Conservation (phyloP, 2,329 filamentous ascomycete species). For the Gaeumannomyces tritici region DNA sequence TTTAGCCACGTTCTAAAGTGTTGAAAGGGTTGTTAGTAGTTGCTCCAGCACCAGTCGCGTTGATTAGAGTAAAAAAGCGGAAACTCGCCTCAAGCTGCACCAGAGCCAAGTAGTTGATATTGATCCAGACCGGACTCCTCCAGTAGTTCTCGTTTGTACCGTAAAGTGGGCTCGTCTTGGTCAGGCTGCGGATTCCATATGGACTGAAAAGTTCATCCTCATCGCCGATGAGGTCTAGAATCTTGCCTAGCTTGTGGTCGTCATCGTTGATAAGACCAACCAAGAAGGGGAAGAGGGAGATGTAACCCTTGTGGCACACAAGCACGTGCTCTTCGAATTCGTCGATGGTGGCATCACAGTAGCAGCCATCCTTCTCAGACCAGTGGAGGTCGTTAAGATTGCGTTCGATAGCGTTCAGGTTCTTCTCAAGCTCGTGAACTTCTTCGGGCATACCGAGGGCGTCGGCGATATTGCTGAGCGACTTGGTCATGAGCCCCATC, state of each 20-base stretch:
- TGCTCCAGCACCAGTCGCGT: background rate
- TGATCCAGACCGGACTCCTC: constrained; percentile 90
- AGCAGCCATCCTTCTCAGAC: constrained; percentile 70
- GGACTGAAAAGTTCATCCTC: constrained; percentile 83
- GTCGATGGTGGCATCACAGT: constrained; percentile 92
- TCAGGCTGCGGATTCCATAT: constrained; percentile 82
- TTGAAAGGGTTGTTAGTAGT: background rate
- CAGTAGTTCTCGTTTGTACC: constrained; percentile 95
- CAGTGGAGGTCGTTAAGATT: constrained; percentile 95
- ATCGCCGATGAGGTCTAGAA: constrained; percentile 70
- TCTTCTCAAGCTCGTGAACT: constrained; percentile 58
- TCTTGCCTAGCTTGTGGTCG: constrained; percentile 62
- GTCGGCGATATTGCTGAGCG: constrained; percentile 70
- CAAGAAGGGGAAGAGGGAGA: constrained; percentile 88
- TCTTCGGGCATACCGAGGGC: constrained; percentile 72
- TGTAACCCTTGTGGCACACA: constrained; percentile 94
- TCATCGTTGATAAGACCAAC: constrained; percentile 68
- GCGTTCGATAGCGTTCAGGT: constrained; percentile 65
- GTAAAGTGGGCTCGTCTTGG: constrained; percentile 73
- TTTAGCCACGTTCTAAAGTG: constrained; percentile 51
- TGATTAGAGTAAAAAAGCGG: background rate
- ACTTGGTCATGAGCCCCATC: constrained; percentile 92
- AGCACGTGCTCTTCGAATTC: constrained; percentile 69
- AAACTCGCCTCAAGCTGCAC: constrained; percentile 59
- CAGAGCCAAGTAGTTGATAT: constrained; percentile 86